Percentiles rank a stretch among this genome's conserved stretches.
phyloP scores from a whole-genome alignment of 306 rosid genomes.

The Dryas octopetala region DNA sequence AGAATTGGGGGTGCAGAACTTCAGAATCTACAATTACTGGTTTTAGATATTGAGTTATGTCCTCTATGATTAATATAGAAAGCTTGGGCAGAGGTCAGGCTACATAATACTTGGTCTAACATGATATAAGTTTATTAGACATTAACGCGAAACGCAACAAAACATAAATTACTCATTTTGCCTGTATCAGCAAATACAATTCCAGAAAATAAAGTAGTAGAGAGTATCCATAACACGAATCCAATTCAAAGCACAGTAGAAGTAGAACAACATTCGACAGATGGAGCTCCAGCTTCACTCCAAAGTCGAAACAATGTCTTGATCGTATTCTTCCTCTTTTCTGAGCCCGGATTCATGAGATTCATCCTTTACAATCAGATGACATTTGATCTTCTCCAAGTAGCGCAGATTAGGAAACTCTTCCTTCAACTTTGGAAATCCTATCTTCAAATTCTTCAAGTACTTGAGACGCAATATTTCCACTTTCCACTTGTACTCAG shows the following conservation, averaged over 20 bases:
- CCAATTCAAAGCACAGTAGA: too few relatives aligned
- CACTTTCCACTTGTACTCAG: not conserved
- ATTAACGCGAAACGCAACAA: not conserved
- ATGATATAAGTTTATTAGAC: too few relatives aligned
- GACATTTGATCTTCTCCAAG: constrained; percentile 28
- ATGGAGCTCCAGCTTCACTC: not conserved
- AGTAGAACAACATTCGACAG: too few relatives aligned
- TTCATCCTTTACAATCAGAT: constrained; percentile 17
- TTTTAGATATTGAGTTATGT: too few relatives aligned
- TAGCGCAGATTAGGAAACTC: constrained; percentile 19
- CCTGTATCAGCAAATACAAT: not conserved
- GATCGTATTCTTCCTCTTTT: constrained; percentile 12
- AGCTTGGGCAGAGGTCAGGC: too few relatives aligned
- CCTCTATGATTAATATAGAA: too few relatives aligned
- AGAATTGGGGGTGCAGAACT: too few relatives aligned
- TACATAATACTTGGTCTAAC: too few relatives aligned
- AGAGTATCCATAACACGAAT: too few relatives aligned
- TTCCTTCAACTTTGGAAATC: not conserved
- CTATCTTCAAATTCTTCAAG: constrained; percentile 13
- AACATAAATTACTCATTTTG: not conserved
- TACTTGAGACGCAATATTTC: constrained; percentile 34
- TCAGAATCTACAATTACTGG: too few relatives aligned
- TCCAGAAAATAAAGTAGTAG: too few relatives aligned
- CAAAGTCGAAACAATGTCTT: constrained; percentile 15
- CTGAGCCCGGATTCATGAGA: not conserved